Base-by-base conservation (phyloP, 441 rosid genomes). In the Pelargonium australe region DNA sequence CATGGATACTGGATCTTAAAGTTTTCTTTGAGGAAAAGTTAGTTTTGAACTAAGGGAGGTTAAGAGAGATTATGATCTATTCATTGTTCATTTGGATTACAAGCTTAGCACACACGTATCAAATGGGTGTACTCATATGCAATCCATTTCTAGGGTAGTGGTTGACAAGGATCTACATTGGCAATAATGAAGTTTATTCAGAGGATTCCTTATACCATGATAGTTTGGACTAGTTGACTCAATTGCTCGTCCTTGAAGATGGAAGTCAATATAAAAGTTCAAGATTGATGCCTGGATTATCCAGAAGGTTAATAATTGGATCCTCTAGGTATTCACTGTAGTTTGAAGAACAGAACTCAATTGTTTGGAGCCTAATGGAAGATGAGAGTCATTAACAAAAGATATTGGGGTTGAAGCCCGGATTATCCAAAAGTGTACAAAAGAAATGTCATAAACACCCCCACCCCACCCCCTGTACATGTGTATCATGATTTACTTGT, bases 241-340 rank as follows among this genome's bases (percentile, higher is more conserved):
- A 57, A 57, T 16, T 57, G 62, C 19, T 11, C 3, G 37, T 17
- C 17, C 25, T 57, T 17, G 25, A 57, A 57, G 25, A 57, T 5
- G 62, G 10, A 57, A 57, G 20, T 19, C 20, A 57, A 19, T 57
- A 16, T 55, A 57, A 17, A 57, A 57, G 51, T 23, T 19, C 20
- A 16, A 14, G 25, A 57, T 19, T 57, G 62, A 1, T 14, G 17
- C 61, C 11, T 55, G 61, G 23, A 55, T 55, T 55, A 55, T 16
- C 61, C 61, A n/a, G 20, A 19, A 23, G 17, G 8, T 17, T 19
- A 57, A 57, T 57, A 0, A 5, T 57, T 57, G 7, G 25, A 57
- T 57, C 25, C 12, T 53, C 25, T 57, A 57, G 37, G 37, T 57
- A 57, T 57, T 17, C 62, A 23, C 62, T 57, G 62, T 57, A 57